Base-by-base conservation (phyloP, 2,329 filamentous ascomycete genomes). In the Neodidymelliopsis sp. region DNA sequence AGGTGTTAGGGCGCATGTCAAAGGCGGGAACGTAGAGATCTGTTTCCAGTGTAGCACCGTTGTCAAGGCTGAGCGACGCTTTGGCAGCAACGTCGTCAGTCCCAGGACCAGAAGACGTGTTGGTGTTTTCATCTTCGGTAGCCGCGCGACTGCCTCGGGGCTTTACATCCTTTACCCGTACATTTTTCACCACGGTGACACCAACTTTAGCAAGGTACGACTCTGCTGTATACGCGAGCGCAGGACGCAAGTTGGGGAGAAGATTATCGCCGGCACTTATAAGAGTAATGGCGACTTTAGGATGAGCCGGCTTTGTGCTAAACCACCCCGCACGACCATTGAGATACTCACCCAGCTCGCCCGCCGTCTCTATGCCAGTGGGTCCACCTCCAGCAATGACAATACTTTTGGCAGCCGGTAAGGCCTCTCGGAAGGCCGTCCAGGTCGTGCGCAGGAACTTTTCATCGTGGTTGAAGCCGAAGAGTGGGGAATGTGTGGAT, bases 321-420 rank as follows among this genome's bases (percentile, higher is more conserved):
- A n/a, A n/a, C n/a, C n/a, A n/a, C 4, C 76, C 71, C 0, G 74
- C 62, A 2, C 67, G 69, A 1, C 79, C 77, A 48, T 83, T 83
- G 12, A 83, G 69, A 55, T 75, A 71, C 53, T 82, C 77, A 20
- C 78, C 81, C 2, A 75, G 58, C 49, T 75, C 70, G 20, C 71
- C 72, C 2, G 73, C 72, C 10, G 63, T 65, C 54, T 75, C 72
- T 35, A 74, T 59, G 12, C 69, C 73, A 2, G 66, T 62, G 7
- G 64, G 63, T 1, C 72, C 72, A 4, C 70, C 73, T 22, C 73
- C 73, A 20, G 63, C 63, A 44, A 75, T 61, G 31, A 74, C 55
- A 41, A 75, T 71, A 37, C 52, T 67, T 36, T 62, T 64, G 15
- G 73, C 68, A 11, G 43, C 46, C 6, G 54, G 51, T 16, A 74